phyloP scores from a whole-genome alignment of 108 stramenopile genomes.

The Pseudonitzschia pungens region DNA sequence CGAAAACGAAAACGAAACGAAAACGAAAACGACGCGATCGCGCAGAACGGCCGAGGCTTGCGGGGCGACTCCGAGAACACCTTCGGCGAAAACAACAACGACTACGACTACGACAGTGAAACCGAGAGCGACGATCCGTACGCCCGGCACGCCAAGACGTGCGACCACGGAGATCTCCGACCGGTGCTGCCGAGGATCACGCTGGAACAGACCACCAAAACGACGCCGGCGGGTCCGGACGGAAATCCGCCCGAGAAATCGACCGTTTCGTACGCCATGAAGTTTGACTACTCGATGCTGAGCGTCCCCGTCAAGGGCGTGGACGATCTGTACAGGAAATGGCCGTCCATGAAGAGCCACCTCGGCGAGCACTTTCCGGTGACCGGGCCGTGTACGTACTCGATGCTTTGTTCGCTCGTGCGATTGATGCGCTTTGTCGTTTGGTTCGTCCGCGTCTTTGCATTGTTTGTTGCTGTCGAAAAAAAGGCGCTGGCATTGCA shows the following conservation, averaged over 20 bases:
- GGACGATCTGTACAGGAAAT: slow-evolving; percentile 13
- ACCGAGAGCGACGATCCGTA: slow-evolving; percentile 24
- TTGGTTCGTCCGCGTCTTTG: not conserved
- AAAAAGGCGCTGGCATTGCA: not conserved
- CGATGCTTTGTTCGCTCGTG: not conserved
- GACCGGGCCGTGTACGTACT: slow-evolving; percentile 20
- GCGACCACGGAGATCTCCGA: slow-evolving; percentile 17
- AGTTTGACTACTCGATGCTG: slow-evolving; percentile 5
- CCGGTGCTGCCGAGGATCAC: slow-evolving; percentile 20
- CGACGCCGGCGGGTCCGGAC: not conserved
- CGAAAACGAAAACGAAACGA: not conserved
- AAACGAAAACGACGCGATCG: not conserved
- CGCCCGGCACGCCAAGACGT: slow-evolving; percentile 1
- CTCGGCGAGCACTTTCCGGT: slow-evolving; percentile 21
- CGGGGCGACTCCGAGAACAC: not conserved
- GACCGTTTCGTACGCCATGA: not conserved
- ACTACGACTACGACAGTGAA: not conserved
- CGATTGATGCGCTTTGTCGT: not conserved
- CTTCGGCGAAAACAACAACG: not conserved
- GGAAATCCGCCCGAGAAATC: not conserved
- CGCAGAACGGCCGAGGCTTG: not conserved
- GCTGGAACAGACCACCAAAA: not conserved
- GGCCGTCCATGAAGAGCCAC: slow-evolving; percentile 28
- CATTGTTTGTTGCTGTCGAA: not conserved
- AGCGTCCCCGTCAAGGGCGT: not conserved